These are phyloP conservation scores for Backusella sp. DNA, from an alignment of 192 early-diverging fungal genomes.

Conservation along the genomic window DNA sequence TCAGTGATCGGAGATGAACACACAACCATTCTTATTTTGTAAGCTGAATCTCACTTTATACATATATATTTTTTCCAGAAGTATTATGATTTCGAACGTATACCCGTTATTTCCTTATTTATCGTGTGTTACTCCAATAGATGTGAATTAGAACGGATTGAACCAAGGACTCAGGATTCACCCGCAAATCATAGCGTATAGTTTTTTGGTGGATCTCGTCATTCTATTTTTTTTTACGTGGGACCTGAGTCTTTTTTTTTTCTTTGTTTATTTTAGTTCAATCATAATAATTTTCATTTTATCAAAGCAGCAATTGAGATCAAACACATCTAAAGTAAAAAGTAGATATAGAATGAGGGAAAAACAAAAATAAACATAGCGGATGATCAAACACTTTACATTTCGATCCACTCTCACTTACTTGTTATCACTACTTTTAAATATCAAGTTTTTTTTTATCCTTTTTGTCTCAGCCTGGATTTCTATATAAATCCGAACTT, in stretches of 20 bases:
- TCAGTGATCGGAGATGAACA: neutral
- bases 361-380: slow-evolving; percentile 6
- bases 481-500: slow-evolving; percentile 7
- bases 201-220: neutral
- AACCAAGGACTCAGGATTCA: neutral
- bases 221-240: neutral
- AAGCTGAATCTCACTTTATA: neutral
- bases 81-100: neutral
- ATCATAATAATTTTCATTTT: neutral
- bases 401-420: neutral
- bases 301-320: neutral
- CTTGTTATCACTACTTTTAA: neutral
- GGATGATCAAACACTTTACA: neutral
- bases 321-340: too few species aligned
- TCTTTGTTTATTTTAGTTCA: neutral
- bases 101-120: neutral
- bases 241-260: neutral
- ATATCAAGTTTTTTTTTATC: slow-evolving; percentile 6
- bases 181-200: neutral
- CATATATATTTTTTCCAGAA: neutral
- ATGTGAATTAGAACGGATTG: neutral
- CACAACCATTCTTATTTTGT: neutral
- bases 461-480: neutral
- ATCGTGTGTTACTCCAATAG: neutral
- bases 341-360: neutral